Evolutionary conservation across 805 yeast genomes (phyloP), one percentile per base, ranked within the genome.

Genomic region (Saturnispora ahearnii): DNA sequence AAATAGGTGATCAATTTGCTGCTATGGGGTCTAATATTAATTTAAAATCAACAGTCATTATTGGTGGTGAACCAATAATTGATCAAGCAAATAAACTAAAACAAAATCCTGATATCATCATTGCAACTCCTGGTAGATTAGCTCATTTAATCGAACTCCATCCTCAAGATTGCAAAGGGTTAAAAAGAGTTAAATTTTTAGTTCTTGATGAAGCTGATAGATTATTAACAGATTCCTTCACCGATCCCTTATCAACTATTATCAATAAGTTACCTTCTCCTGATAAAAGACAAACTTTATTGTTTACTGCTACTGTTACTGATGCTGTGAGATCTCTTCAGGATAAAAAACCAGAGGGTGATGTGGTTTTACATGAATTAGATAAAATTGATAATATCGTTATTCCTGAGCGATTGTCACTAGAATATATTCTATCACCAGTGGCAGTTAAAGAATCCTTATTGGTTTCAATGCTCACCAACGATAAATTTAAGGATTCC

Each of bases 151-250:
- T 83, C 53, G 79, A 82, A 59, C 85, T 93, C 62, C 96, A 96
- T 15, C 95, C 85, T 51, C 97, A 93, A 53, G 86, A 95, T 4
- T 73, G 84, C 0, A 72, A 78, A 36, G 96, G 96, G 0, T 70
- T 93, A 45, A 79, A 82, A 57, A 73, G 95, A 57, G 83, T 85
- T 15, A 82, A 83, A 62, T 93, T 73, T 61, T 70, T 93, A 48
- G 98, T 93, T 2, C 70, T 93, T 2, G 99, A 93, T 73, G 99
- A 91, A 70, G 99, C 99, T 1, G 99, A 93, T 73, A 76, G 96
- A 53, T 69, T 93, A 30, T 75, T 93, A 55, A 87, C 93, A 43
- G 79, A 82, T 49, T 84, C 95, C 44, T 89, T 93, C 66, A 83
- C 90, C 9, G 75, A 79, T 32, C 96, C 91, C 65, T 70, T 93